These are phyloP conservation scores for Tetracladium setigerum DNA, from an alignment of 495 filamentous ascomycete species.

Conservation along the genomic window DNA sequence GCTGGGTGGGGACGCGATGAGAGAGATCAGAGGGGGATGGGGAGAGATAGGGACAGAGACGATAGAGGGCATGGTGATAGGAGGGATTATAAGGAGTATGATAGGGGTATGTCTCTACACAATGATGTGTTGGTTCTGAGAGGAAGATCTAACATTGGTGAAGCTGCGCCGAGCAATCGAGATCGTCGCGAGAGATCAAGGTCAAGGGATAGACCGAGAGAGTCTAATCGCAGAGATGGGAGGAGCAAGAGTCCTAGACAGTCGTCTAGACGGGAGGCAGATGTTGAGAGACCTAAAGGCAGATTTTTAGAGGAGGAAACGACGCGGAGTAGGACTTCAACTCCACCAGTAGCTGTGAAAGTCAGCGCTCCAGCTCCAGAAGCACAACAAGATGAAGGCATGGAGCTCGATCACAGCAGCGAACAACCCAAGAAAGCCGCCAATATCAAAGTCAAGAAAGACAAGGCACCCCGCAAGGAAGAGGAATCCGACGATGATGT, in stretches of 20 bases:
- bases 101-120: neutral
- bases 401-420: constrained; percentile 15
- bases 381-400: constrained; percentile 17
- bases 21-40: constrained; percentile 2
- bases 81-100: constrained; percentile 3
- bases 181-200: constrained; percentile 13
- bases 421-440: neutral
- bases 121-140: neutral
- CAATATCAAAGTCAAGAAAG: constrained; percentile 7
- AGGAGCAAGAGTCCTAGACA: constrained; percentile 24
- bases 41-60: constrained; percentile 1
- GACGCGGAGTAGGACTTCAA: constrained; percentile 7
- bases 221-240: constrained; percentile 23
- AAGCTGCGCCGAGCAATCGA: constrained; percentile 6
- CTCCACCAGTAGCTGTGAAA: constrained; percentile 20
- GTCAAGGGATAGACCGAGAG: constrained; percentile 27
- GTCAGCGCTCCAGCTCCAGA: constrained; percentile 3
- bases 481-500: constrained; percentile 31
- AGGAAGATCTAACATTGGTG: neutral
- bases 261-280: constrained; percentile 23
- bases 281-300: constrained; percentile 24
- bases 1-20: neutral
- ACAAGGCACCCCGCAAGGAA: neutral
- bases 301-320: constrained; percentile 4
- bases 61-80: constrained; percentile 7